phyloP scores from a whole-genome alignment of 768 basidiomycete species.

The Pisolithus orientalis region DNA sequence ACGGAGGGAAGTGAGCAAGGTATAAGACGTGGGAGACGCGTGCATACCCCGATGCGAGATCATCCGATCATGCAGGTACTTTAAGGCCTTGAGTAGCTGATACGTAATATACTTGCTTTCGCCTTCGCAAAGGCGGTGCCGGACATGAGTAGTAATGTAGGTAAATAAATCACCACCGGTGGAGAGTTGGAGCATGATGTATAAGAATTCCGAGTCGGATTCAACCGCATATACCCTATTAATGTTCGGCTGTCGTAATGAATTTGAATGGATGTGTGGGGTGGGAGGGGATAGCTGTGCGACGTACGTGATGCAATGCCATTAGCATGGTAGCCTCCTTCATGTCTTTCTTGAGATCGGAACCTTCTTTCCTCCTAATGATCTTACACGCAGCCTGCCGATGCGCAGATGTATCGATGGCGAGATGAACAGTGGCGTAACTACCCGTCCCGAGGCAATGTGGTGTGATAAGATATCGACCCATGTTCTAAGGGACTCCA shows the following conservation, averaged over 20 bases:
- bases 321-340: slow-evolving; percentile 75
- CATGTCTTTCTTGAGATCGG: slow-evolving; percentile 45
- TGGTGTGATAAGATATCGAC: slow-evolving; percentile 65
- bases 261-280: neutral
- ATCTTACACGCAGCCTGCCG: slow-evolving; percentile 83
- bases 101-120: slow-evolving; percentile 83
- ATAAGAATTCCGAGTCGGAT: slow-evolving; percentile 57
- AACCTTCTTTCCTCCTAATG: slow-evolving; percentile 53
- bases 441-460: slow-evolving; percentile 77
- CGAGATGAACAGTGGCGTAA: slow-evolving; percentile 78
- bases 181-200: slow-evolving; percentile 81
- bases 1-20: neutral
- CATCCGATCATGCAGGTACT: slow-evolving; percentile 62
- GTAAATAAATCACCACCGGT: slow-evolving; percentile 87
- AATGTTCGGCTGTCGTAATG: slow-evolving; percentile 60
- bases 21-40: neutral
- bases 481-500: slow-evolving; percentile 42
- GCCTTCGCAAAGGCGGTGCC: slow-evolving; percentile 60
- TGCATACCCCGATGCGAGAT: slow-evolving; percentile 74
- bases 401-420: slow-evolving; percentile 54
- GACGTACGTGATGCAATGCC: slow-evolving; percentile 60
- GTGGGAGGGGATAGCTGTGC: neutral
- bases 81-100: slow-evolving; percentile 65
- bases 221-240: slow-evolving; percentile 72
- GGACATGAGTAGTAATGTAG: slow-evolving; percentile 62